phyloP scores from a whole-genome alignment of 139 green algal genomes.

The Chara braunii region DNA sequence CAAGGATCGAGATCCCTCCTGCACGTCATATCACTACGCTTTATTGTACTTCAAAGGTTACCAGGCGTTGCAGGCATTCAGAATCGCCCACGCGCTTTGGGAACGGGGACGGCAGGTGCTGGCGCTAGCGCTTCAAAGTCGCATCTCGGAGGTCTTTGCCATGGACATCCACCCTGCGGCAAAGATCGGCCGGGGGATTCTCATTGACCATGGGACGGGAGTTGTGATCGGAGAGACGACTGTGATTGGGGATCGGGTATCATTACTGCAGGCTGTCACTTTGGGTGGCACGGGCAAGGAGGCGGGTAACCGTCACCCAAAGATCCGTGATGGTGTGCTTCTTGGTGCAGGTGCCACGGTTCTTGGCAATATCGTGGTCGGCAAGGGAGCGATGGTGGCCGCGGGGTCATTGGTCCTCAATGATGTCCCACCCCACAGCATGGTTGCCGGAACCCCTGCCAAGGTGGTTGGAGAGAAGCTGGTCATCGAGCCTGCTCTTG shows the following conservation, averaged over 20 bases:
- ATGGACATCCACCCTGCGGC: slow-evolving; percentile 92
- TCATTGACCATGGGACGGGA: slow-evolving; percentile 88
- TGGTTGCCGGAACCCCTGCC: slow-evolving; percentile 39
- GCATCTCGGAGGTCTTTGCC: slow-evolving; percentile 60
- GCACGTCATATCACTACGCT: slow-evolving; percentile 64
- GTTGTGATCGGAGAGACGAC: slow-evolving; percentile 76
- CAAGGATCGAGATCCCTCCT: slow-evolving; percentile 79
- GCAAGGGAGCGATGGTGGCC: slow-evolving; percentile 61
- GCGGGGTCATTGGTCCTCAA: slow-evolving; percentile 5
- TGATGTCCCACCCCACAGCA: slow-evolving; percentile 13
- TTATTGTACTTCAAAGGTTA: slow-evolving; percentile 89
- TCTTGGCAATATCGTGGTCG: slow-evolving; percentile 83
- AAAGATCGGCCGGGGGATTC: slow-evolving; percentile 74
- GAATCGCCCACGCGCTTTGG: slow-evolving; percentile 82
- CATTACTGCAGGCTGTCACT: slow-evolving; percentile 58
- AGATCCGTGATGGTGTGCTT: slow-evolving; percentile 76
- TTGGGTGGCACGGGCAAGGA: slow-evolving; percentile 89
- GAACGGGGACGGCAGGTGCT: slow-evolving; percentile 56
- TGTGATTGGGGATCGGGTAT: slow-evolving; percentile 20
- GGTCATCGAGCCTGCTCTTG: slow-evolving; percentile 18
- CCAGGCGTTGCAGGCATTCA: slow-evolving; percentile 78
- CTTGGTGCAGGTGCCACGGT: slow-evolving; percentile 77
- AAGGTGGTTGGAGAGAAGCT: slow-evolving; percentile 18
- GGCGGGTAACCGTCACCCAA: slow-evolving; percentile 85
- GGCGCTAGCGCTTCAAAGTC: slow-evolving; percentile 54